These are phyloP conservation scores for Agaricus blazei DNA, from an alignment of 768 basidiomycete genomes.

Conservation along the genomic window DNA sequence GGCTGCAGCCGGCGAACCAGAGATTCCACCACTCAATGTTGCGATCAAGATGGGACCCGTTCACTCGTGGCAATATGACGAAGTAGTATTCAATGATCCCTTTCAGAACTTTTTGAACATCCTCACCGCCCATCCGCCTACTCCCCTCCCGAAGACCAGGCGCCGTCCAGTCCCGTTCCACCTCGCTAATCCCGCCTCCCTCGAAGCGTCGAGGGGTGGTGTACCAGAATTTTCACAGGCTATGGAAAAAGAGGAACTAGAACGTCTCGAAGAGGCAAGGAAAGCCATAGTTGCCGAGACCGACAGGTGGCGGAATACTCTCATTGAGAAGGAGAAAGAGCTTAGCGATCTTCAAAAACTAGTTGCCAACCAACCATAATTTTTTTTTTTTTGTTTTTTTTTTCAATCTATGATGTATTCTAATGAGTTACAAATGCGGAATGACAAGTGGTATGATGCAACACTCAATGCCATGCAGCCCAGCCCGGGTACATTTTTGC, in stretches of 20 bases:
- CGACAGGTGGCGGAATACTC: slow-evolving; percentile 57
- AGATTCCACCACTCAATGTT: slow-evolving; percentile 61
- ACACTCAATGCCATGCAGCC: slow-evolving; percentile 68
- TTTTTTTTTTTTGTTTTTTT: neutral
- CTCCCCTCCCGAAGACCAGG: slow-evolving; percentile 63
- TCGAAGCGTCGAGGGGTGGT: slow-evolving; percentile 63
- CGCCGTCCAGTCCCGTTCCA: slow-evolving; percentile 69
- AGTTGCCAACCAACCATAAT: slow-evolving; percentile 22
- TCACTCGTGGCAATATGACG: slow-evolving; percentile 98
- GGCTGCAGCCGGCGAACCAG: slow-evolving; percentile 58
- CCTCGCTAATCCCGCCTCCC: slow-evolving; percentile 50
- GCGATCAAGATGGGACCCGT: slow-evolving; percentile 73
- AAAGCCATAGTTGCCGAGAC: slow-evolving; percentile 70
- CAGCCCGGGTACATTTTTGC: slow-evolving; percentile 89
- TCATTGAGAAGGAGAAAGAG: slow-evolving; percentile 84
- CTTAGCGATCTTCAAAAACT: slow-evolving; percentile 63
- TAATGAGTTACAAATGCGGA: neutral
- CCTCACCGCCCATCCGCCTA: slow-evolving; percentile 79
- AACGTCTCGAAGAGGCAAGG: slow-evolving; percentile 72
- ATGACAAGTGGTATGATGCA: neutral
- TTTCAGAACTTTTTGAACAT: slow-evolving; percentile 80
- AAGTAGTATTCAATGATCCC: slow-evolving; percentile 94
- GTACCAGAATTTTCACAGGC: slow-evolving; percentile 78
- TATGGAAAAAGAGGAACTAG: slow-evolving; percentile 87
- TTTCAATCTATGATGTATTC: neutral